Evolutionary conservation across 192 early-diverging fungal species (phyloP), one percentile per base, ranked within the genome.

Genomic region (Gamsiella multidivaricata): DNA sequence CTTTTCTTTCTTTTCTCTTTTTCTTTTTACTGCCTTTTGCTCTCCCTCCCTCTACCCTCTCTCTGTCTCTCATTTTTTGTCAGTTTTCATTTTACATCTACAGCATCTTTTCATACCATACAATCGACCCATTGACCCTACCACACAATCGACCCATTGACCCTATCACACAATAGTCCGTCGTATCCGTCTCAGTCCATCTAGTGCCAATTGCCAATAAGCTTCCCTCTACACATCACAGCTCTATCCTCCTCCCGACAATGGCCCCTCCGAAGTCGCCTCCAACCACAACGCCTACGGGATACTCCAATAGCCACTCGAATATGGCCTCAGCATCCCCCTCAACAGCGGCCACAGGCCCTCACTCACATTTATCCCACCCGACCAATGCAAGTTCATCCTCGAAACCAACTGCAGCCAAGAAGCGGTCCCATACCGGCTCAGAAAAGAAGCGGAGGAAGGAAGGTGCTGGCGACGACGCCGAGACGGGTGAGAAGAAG

Each of bases 401-500:
- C n/a, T 47, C 61, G n/a, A 10, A 17, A 8, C 7, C 54, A 56
- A n/a, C 65, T 15, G 37, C 53, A 32, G 18, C 60, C 26, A 75
- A 66, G 64, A 78, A 78, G 54, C 22, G 74, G 54, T 18, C 54
- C 36, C 61, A 58, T 31, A 25, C 28, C 12, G 73, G 64, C 28
- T 18, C 28, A 11, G 54, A 41, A 28, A 78, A 64, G 55, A 69
- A 47, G 39, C 25, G 29, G 23, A 59, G 46, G 33, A 54, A 32
- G 18, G 58, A 61, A 3, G 54, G 33, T 17, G 39, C n/a, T 20
- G 31, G n/a, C 11, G 39, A 42, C 1, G 34, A 17, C 14, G 2
- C 29, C 1, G 65, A 54, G 46, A 41, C 26, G 11, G n/a, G 41
- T 18, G 73, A 76, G 43, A 78, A 78, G 47, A 78, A 69, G 41